Conservation (phyloP, 768 basidiomycete genomes). For the Lactarius hatsudake region DNA sequence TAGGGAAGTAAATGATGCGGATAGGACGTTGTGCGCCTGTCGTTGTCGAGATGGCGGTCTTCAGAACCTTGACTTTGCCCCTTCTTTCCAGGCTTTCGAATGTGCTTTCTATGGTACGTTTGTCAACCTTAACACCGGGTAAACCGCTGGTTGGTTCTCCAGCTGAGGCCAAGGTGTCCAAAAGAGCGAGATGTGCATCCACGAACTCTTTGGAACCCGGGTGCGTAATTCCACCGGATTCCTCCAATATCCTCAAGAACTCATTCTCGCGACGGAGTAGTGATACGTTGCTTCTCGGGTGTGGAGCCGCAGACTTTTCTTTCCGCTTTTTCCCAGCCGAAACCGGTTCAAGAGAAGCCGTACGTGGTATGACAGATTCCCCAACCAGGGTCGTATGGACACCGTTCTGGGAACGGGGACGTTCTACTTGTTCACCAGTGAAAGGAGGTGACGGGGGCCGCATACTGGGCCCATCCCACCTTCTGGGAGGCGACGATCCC, state of each 20-base stretch:
- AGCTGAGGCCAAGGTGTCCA: constrained; percentile 52
- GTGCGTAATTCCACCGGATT: constrained; percentile 64
- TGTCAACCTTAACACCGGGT: constrained; percentile 65
- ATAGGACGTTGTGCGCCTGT: constrained; percentile 59
- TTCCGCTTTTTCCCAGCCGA: constrained; percentile 24
- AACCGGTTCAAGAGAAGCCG: background rate
- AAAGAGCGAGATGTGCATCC: constrained; percentile 61
- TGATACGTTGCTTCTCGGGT: constrained; percentile 64
- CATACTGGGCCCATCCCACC: constrained; percentile 28
- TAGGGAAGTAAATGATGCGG: constrained; percentile 64
- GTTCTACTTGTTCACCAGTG: background rate
- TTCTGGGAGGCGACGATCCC: constrained; percentile 10
- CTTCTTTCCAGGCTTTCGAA: constrained; percentile 60
- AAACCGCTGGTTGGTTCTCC: constrained; percentile 73
- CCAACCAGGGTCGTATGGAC: background rate
- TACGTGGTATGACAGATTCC: background rate
- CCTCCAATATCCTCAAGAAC: constrained; percentile 61
- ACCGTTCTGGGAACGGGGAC: background rate
- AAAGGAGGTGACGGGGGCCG: background rate
- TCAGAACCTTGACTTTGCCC: constrained; percentile 67
- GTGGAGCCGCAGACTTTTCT: constrained; percentile 16
- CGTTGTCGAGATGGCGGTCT: constrained; percentile 55
- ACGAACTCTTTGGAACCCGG: constrained; percentile 66
- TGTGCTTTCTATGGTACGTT: constrained; percentile 62
- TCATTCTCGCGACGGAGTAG: constrained; percentile 80